Conservation (phyloP, 2,329 filamentous ascomycete genomes). For the Fusarium torulosum region DNA sequence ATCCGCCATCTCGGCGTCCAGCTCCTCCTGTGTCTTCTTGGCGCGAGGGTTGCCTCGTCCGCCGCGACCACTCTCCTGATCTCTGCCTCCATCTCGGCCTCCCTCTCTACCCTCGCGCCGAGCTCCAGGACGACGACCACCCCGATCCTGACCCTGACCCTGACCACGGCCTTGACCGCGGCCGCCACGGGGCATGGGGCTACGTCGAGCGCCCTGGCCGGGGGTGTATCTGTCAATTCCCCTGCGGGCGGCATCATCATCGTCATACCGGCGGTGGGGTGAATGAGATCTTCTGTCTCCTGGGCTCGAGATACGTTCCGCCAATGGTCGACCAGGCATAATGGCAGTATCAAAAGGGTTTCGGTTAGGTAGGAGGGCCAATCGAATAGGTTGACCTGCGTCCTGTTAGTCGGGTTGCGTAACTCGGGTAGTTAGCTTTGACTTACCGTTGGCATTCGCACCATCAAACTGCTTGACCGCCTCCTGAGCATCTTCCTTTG, state of each 20-base stretch:
- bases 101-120: slow-evolving; percentile 58
- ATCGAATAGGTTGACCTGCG: slow-evolving; percentile 80
- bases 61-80: slow-evolving; percentile 54
- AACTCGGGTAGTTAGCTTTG: background rate
- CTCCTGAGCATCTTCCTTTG: slow-evolving; percentile 75
- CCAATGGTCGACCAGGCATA: slow-evolving; percentile 68
- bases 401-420: slow-evolving; percentile 14
- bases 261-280: slow-evolving; percentile 60
- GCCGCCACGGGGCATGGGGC: slow-evolving; percentile 68
- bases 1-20: slow-evolving; percentile 97
- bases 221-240: slow-evolving; percentile 86
- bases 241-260: slow-evolving; percentile 71
- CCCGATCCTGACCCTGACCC: slow-evolving; percentile 51
- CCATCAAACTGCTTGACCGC: slow-evolving; percentile 87
- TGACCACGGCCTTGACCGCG: slow-evolving; percentile 53
- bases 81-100: slow-evolving; percentile 52
- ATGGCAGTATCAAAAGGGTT: slow-evolving; percentile 70
- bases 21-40: slow-evolving; percentile 89
- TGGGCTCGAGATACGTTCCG: slow-evolving; percentile 70
- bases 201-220: slow-evolving; percentile 64
- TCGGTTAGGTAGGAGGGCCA: slow-evolving; percentile 73
- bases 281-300: slow-evolving; percentile 71
- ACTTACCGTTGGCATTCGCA: slow-evolving; percentile 83
- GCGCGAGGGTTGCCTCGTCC: slow-evolving; percentile 66
- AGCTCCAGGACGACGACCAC: slow-evolving; percentile 64